Evolutionary conservation across 75 land plant species (phyloP), one percentile per base, ranked within the genome.

Genomic region (Selaginella moellendorffii): DNA sequence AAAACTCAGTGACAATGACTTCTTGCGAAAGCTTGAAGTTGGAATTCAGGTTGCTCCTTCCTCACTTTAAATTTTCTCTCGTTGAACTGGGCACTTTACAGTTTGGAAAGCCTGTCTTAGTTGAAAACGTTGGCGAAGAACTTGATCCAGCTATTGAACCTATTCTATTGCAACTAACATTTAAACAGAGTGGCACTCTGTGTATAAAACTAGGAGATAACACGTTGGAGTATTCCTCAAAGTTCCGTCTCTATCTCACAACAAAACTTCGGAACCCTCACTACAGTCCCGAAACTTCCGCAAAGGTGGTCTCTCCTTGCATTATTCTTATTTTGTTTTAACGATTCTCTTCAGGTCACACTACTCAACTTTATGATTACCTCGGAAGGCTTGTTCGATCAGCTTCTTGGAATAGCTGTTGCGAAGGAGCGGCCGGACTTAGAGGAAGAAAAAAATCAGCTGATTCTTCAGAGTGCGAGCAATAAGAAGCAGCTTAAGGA

Each of bases 11-110:
- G 73, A 71, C 24, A 12, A 31, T 2, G 73, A 71, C 69, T 56
- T 71, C 42, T 25, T 71, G 2, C 30, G 73, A 29, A 71, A 64
- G 31, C 68, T 71, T 54, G 73, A 71, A 28, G 63, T 63, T 54
- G 68, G 67, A 21, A 71, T 71, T 30, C 73, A 71, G 69, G 67
- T n/a, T n/a, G n/a, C n/a, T n/a, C n/a, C n/a, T n/a, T n/a, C n/a
- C n/a, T n/a, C n/a, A n/a, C n/a, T n/a, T n/a, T n/a, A n/a, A n/a
- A n/a, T n/a, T n/a, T n/a, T n/a, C n/a, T n/a, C n/a, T n/a, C n/a
- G n/a, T n/a, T n/a, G n/a, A n/a, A n/a, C n/a, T n/a, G n/a, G n/a
- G n/a, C n/a, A n/a, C n/a, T n/a, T n/a, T 26, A n/a, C 68, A 71
- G 73, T 71, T 71, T 54, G 73, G 73, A 1, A 71, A 71, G 59